Evolutionary conservation across 352 stramenopile genomes (phyloP).

Genomic region (Globisporangium cederbergense): DNA sequence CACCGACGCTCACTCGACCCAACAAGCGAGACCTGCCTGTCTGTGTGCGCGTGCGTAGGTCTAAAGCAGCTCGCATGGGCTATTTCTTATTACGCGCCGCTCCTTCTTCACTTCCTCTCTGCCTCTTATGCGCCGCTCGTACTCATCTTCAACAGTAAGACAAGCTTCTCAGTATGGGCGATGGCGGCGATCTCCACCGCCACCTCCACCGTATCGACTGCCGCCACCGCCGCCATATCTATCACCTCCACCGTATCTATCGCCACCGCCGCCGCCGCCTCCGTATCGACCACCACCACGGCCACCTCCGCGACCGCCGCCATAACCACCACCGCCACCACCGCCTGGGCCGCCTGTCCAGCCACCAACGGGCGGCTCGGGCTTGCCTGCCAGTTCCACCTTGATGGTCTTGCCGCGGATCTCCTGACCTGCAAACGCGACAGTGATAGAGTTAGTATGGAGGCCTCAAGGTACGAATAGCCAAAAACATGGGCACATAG

Average conservation of each 20-base stretch:
- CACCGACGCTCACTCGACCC: no score
- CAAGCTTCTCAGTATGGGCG: constrained; percentile 45
- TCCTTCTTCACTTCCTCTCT: not conserved
- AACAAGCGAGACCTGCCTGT: no score
- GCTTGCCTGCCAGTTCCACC: constrained; percentile 80
- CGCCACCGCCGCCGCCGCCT: constrained; percentile 31
- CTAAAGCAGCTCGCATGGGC: no score
- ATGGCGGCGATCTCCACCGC: constrained; percentile 44
- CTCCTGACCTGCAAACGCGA: constrained; percentile 39
- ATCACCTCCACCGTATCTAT: constrained; percentile 35
- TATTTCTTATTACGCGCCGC: not conserved
- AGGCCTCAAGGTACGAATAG: not conserved
- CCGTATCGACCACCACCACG: constrained; percentile 35
- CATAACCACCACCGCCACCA: constrained; percentile 28
- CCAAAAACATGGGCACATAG: not conserved
- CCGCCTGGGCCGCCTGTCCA: constrained; percentile 55
- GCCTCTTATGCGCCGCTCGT: not conserved
- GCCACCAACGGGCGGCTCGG: constrained; percentile 68
- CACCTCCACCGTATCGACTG: constrained; percentile 31
- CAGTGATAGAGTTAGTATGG: not conserved
- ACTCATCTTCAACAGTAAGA: not conserved
- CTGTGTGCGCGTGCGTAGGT: no score
- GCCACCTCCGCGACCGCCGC: constrained; percentile 38
- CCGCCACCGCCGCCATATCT: constrained; percentile 29
- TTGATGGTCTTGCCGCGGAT: constrained; percentile 84